These are phyloP conservation scores for Candida rishiriensis DNA, from an alignment of 805 yeast genomes.

Conservation along the genomic window DNA sequence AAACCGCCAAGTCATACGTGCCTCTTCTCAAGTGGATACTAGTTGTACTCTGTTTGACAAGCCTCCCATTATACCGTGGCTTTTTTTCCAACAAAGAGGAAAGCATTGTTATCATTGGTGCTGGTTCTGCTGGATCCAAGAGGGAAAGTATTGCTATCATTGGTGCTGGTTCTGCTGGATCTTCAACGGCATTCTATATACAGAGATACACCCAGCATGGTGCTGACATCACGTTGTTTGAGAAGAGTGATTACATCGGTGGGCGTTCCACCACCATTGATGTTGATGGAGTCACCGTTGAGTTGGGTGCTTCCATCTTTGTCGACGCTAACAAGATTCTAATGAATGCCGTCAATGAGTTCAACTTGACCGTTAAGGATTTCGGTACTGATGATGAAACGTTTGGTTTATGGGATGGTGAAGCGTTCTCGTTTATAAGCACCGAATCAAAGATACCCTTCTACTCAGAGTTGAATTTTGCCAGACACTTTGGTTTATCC, in stretches of 20 bases:
- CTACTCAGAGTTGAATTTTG: slow-evolving; percentile 14
- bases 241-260: slow-evolving; percentile 36
- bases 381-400: slow-evolving; percentile 13
- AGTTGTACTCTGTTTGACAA: no score
- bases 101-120: slow-evolving; percentile 31
- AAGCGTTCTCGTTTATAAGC: slow-evolving; percentile 16
- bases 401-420: slow-evolving; percentile 37
- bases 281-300: slow-evolving; percentile 25
- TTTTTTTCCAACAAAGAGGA: no score
- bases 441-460: neutral
- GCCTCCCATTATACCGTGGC: no score
- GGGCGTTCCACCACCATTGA: slow-evolving; percentile 41
- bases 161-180: slow-evolving; percentile 52
- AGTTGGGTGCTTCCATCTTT: slow-evolving; percentile 45
- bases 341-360: slow-evolving; percentile 32
- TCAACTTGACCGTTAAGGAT: slow-evolving; percentile 25
- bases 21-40: no score
- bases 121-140: slow-evolving; percentile 44
- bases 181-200: slow-evolving; percentile 42
- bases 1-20: no score
- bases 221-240: slow-evolving; percentile 40
- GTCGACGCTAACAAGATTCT: slow-evolving; percentile 37
- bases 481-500: slow-evolving; percentile 30
- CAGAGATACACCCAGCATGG: slow-evolving; percentile 32
- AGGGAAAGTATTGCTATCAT: slow-evolving; percentile 33